Evolutionary conservation across 2,329 filamentous ascomycete genomes (phyloP), one percentile per base, ranked within the genome.

Genomic region (Fusarium vanettenii): DNA sequence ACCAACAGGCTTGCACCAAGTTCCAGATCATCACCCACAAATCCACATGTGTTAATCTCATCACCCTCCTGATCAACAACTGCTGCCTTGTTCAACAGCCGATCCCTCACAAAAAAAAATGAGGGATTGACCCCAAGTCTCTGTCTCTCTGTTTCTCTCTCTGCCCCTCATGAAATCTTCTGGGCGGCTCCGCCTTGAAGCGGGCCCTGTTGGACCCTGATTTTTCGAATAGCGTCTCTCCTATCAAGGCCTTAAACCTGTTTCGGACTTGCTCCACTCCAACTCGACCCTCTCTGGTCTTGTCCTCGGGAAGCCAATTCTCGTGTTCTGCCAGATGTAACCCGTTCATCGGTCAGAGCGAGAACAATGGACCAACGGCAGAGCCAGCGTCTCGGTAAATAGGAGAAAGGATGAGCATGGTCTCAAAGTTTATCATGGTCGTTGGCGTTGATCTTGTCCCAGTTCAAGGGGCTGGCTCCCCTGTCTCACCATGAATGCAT

Each of bases 11-110:
- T 45, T 39, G 52, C 31, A 39, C 31, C 37, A 43, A 52, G 50
- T 52, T 22, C 52, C 39, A 61, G 69, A 74, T 72, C 59, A 50
- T 62, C 61, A 39, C 48, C 68, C 59, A 56, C 60, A 45, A 59
- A 72, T 64, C 37, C 57, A 25, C 72, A 63, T 48, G 57, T 60
- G 35, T 33, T 56, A 52, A 37, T 48, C 31, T 60, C 22, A 11
- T 25, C 39, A 20, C 20, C 45, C 25, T 43, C 63, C 55, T 57
- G 63, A 60, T 65, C 63, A 37, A 25, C 52, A 31, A 29, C 29
- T 29, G 63, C n/a, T 52, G 45, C 60, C 29, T 64, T 64, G 41
- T 29, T 64, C 13, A 10, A 31, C 33, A 37, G 33, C 33, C 37
- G 35, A 64, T 64, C 35, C 25, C 45, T 57, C 48, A 41, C 31